Evolutionary conservation across 164 flowering plant species (phyloP).

Genomic region (Protea cynaroides): DNA sequence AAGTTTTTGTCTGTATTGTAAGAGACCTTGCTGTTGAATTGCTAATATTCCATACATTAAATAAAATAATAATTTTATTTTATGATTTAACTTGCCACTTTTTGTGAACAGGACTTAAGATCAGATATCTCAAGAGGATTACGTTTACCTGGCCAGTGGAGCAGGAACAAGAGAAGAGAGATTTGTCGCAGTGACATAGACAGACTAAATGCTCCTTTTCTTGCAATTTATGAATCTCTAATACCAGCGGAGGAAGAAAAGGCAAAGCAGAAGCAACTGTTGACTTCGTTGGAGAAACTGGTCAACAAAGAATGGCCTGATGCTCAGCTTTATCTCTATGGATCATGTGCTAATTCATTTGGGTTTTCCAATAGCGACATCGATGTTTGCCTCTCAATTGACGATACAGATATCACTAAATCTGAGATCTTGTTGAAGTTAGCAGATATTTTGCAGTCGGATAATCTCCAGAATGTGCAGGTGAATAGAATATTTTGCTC

Average conservation of each 20-base stretch:
- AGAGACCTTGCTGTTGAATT: not conserved
- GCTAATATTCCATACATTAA: not conserved
- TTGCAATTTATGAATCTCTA: constrained; percentile 62
- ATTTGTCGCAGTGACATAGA: constrained; percentile 71
- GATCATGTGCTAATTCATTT: constrained; percentile 97
- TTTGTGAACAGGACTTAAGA: constrained; percentile 49
- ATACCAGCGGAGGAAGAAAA: constrained; percentile 89
- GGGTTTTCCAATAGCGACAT: constrained; percentile 92
- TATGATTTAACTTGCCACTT: not conserved
- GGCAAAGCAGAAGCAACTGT: constrained; percentile 71
- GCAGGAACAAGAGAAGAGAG: constrained; percentile 43
- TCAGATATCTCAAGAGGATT: constrained; percentile 52
- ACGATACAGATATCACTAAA: constrained; percentile 47
- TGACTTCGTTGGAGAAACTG: constrained; percentile 58
- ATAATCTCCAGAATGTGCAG: constrained; percentile 90
- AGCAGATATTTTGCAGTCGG: constrained; percentile 77
- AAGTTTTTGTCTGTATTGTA: not conserved
- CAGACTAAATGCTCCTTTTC: constrained; percentile 44
- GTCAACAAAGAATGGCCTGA: constrained; percentile 87
- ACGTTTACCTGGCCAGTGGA: constrained; percentile 41
- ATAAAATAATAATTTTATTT: not conserved
- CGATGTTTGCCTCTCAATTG: constrained; percentile 87
- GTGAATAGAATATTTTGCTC: constrained; percentile 25
- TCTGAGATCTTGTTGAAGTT: constrained; percentile 71
- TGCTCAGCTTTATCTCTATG: constrained; percentile 79